Evolutionary conservation across 73 alveolate genomes (phyloP).

Genomic region (Durusdinium trenchii): DNA sequence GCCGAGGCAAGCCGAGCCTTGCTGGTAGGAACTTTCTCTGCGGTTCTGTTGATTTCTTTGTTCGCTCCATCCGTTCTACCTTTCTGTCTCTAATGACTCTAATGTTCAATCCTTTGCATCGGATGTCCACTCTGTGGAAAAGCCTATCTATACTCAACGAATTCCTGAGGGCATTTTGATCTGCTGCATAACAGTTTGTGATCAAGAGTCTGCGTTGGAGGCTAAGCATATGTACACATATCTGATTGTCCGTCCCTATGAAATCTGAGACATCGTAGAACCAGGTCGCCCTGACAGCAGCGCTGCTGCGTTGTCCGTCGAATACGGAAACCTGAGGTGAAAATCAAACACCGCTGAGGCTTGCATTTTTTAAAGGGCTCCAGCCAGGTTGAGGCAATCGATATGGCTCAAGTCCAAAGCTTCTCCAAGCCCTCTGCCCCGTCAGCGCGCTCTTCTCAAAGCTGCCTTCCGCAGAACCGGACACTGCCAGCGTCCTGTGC

Average conservation of each 20-base stretch:
- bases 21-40: neutral
- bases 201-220: no score
- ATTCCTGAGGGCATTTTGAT: no score
- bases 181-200: no score
- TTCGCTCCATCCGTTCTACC: no score
- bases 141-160: no score
- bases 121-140: no score
- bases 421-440: neutral
- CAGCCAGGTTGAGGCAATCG: neutral
- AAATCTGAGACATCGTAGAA: no score
- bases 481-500: conserved; percentile 13
- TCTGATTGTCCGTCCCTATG: no score
- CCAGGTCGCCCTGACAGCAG: conserved; percentile 61
- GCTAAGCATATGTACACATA: no score
- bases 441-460: conserved; percentile 22
- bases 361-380: neutral
- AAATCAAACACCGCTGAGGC: neutral
- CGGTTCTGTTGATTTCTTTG: no score
- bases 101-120: no score
- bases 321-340: conserved; percentile 48
- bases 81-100: no score
- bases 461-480: conserved; percentile 36
- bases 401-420: neutral
- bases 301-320: conserved; percentile 62
- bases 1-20: conserved; percentile 86